A percentile compares a stretch with the other conserved stretches of the same genome.
Conservation (phyloP, 2,329 filamentous ascomycete species). For the Aspergillus uvarum region DNA sequence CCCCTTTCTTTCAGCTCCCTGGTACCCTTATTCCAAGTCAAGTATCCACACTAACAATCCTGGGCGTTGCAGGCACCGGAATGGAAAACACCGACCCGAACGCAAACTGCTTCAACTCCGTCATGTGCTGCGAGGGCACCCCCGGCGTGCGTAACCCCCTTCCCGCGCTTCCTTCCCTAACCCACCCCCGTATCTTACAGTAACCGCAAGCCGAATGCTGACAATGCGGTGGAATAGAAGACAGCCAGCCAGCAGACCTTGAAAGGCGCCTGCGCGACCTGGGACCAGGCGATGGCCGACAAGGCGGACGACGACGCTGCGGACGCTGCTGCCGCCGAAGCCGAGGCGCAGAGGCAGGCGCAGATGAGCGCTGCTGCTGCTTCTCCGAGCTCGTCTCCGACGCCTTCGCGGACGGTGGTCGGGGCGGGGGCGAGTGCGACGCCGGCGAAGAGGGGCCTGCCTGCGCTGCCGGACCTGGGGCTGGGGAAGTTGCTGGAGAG, state of each 20-base stretch:
- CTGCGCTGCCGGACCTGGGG: neutral
- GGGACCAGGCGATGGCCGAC: slow-evolving; percentile 22
- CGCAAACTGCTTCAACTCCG: slow-evolving; percentile 18
- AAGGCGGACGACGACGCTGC: slow-evolving; percentile 18
- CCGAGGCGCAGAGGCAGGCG: too few species aligned
- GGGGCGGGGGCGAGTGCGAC: too few species aligned
- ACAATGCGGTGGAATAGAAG: neutral
- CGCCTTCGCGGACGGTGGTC: too few species aligned
- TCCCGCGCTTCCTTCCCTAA: neutral
- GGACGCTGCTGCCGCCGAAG: neutral
- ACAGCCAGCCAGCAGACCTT: slow-evolving; percentile 1
- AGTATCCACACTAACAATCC: too few species aligned
- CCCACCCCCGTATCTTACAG: too few species aligned
- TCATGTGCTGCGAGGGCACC: slow-evolving; percentile 29
- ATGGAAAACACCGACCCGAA: slow-evolving; percentile 21
- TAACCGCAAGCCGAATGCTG: too few species aligned
- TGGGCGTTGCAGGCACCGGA: slow-evolving; percentile 8
- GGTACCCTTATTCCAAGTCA: too few species aligned
- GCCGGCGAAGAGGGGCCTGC: too few species aligned
- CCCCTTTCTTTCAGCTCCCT: neutral
- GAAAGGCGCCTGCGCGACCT: slow-evolving; percentile 24
- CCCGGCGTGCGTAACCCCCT: slow-evolving; percentile 10
- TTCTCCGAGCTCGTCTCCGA: too few species aligned
- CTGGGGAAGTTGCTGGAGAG: neutral
- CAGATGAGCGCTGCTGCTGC: too few species aligned